Percentiles rank a stretch among this genome's conserved stretches.
Evolutionary conservation across 2,329 filamentous ascomycete genomes (phyloP).

Genomic region (Sporothrix schenckii): DNA sequence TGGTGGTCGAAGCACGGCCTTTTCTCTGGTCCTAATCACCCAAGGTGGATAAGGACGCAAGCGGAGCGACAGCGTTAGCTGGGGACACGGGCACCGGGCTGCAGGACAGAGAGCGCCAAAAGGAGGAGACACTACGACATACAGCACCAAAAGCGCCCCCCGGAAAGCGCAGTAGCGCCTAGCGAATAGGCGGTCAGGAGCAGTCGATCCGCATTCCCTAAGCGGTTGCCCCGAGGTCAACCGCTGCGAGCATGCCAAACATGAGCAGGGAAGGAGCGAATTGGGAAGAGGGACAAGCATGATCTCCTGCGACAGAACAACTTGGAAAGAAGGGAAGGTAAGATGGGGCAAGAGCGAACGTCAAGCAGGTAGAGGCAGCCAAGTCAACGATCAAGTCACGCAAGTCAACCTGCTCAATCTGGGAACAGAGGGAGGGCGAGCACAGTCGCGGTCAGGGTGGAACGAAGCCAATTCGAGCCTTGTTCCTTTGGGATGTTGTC

Average conservation of each 20-base stretch:
- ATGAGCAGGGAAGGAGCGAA: slow-evolving; percentile 5
- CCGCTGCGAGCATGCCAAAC: slow-evolving; percentile 24
- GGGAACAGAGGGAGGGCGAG: background rate
- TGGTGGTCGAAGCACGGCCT: slow-evolving; percentile 13
- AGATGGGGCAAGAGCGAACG: background rate
- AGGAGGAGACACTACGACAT: slow-evolving; percentile 5
- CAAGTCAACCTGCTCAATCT: background rate
- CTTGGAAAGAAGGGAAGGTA: background rate
- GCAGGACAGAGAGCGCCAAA: slow-evolving; percentile 20
- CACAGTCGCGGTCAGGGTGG: background rate
- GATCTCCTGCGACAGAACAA: background rate
- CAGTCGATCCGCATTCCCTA: slow-evolving; percentile 22
- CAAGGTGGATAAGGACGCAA: slow-evolving; percentile 4
- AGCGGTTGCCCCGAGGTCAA: slow-evolving; percentile 22
- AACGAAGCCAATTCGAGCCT: slow-evolving; percentile 5
- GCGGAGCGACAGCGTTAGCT: background rate
- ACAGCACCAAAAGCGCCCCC: background rate
- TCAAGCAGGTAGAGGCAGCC: background rate
- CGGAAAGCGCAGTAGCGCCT: slow-evolving; percentile 13
- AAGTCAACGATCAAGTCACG: background rate
- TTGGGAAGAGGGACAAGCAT: background rate
- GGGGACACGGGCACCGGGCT: slow-evolving; percentile 10
- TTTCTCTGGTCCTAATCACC: slow-evolving; percentile 17
- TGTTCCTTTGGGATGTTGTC: background rate
- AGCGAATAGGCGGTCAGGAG: slow-evolving; percentile 23